A percentile compares a stretch with the other conserved stretches of the same genome.
These are phyloP conservation scores for Chondrostereum purpureum DNA, from an alignment of 1,284 basidiomycete genomes.

Conservation along the genomic window DNA sequence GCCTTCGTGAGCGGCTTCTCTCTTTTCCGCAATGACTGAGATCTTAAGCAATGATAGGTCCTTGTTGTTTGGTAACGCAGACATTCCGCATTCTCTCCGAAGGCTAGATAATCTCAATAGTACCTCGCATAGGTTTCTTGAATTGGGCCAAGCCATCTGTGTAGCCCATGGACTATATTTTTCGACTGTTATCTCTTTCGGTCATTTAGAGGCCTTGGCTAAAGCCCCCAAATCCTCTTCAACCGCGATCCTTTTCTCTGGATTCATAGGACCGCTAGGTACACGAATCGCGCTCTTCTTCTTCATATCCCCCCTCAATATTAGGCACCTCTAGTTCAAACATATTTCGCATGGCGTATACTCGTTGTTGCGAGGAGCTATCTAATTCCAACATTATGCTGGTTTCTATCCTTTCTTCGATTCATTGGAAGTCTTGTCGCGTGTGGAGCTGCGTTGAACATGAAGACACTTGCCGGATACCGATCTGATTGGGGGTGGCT, in stretches of 20 bases:
- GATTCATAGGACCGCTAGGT: constrained; percentile 17
- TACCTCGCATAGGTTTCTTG: constrained; percentile 21
- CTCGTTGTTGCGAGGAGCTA: constrained; percentile 14
- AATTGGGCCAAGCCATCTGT: constrained; percentile 19
- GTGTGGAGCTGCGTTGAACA: constrained; percentile 10
- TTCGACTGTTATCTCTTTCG: constrained; percentile 17
- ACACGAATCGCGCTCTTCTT: constrained; percentile 4
- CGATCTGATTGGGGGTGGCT: constrained; percentile 16
- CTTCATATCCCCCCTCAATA: no score
- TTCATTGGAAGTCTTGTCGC: constrained; percentile 16
- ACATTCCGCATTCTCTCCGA: no score
- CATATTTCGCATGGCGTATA: constrained; percentile 18
- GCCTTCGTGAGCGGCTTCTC: no score
- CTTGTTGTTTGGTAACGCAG: no score
- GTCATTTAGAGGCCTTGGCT: constrained; percentile 15
- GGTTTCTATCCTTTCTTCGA: constrained; percentile 14
- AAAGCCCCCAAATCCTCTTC: constrained; percentile 14
- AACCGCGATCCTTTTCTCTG: constrained; percentile 14
- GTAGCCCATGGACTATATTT: constrained; percentile 18
- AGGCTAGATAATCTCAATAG: no score
- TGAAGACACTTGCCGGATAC: constrained; percentile 12
- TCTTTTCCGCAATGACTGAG: no score
- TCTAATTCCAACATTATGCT: constrained; percentile 17
- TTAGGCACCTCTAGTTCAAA: constrained; percentile 5
- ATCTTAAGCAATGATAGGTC: no score